Percentiles rank a stretch among this genome's conserved stretches.
These are phyloP conservation scores for Zizania palustris DNA, from an alignment of 202 grass and related monocot genomes.

Conservation along the genomic window DNA sequence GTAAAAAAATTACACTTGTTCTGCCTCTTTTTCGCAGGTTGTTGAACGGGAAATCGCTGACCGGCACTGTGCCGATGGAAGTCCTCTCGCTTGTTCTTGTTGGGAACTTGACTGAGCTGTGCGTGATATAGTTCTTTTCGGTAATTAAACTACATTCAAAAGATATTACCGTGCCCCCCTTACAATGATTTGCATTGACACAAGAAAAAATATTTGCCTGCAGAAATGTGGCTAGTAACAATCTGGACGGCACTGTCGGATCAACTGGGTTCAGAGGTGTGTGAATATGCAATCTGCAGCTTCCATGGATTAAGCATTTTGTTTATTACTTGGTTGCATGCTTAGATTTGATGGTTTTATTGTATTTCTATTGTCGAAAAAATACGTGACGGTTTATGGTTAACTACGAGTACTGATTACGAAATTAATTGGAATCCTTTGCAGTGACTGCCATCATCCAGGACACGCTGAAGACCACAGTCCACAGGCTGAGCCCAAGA, in stretches of 20 bases:
- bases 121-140: constrained; percentile 6
- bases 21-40: constrained; percentile 35
- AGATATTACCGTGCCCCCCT: not conserved
- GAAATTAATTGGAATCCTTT: not conserved
- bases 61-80: constrained; percentile 50
- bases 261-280: constrained; percentile 39
- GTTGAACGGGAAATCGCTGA: constrained; percentile 53
- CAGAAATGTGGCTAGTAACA: constrained; percentile 50
- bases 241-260: constrained; percentile 32
- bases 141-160: too few species aligned
- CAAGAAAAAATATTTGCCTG: not conserved
- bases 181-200: not conserved
- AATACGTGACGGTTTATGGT: not conserved
- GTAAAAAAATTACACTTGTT: not conserved
- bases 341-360: not conserved
- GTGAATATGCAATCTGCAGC: not conserved
- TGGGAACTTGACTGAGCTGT: constrained; percentile 66
- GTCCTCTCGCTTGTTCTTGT: constrained; percentile 54
- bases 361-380: too few species aligned
- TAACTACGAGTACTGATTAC: not conserved
- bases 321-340: not conserved
- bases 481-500: constrained; percentile 3
- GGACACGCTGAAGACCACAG: constrained; percentile 25
- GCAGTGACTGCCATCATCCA: constrained; percentile 33
- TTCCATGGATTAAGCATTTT: not conserved